Conservation (phyloP, 306 rosid genomes). For the Begonia fuchsioides region DNA sequence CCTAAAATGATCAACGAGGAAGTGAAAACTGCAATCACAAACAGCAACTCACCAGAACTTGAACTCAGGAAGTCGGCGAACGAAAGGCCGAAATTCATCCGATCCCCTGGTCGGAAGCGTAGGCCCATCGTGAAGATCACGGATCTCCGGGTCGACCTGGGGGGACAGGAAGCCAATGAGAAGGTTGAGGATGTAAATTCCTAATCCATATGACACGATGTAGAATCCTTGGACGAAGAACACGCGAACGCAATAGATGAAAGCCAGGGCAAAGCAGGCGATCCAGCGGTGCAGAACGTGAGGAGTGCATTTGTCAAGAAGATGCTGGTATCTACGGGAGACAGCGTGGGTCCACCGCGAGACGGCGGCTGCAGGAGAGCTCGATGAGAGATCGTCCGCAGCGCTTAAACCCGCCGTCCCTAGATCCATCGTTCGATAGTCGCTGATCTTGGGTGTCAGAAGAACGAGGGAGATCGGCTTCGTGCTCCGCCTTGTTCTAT, state of each 20-base stretch:
- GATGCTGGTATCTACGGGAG: slow-evolving; percentile 53
- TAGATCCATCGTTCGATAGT: slow-evolving; percentile 23
- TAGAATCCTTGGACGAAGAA: slow-evolving; percentile 74
- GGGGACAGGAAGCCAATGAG: slow-evolving; percentile 86
- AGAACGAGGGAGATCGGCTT: too few species aligned
- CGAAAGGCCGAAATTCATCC: slow-evolving; percentile 91
- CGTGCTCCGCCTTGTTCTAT: too few species aligned
- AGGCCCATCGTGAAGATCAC: slow-evolving; percentile 52
- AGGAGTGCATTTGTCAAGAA: slow-evolving; percentile 68
- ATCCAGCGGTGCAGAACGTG: slow-evolving; percentile 58
- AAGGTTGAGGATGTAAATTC: slow-evolving; percentile 81
- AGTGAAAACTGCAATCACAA: not conserved
- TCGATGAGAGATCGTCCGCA: slow-evolving; percentile 12
- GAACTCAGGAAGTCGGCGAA: slow-evolving; percentile 92
- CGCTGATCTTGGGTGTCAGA: too few species aligned
- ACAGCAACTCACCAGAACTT: slow-evolving; percentile 55
- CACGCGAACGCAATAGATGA: slow-evolving; percentile 57
- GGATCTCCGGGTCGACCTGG: slow-evolving; percentile 89
- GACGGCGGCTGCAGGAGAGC: slow-evolving; percentile 30
- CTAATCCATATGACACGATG: slow-evolving; percentile 76
- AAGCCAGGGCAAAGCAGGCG: slow-evolving; percentile 28
- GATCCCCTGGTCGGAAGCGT: slow-evolving; percentile 61
- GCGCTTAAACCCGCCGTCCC: slow-evolving; percentile 26
- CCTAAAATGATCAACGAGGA: slow-evolving; percentile 7
- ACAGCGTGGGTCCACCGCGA: slow-evolving; percentile 42